Evolutionary conservation across 306 rosid genomes (phyloP).

Genomic region (Fragaria nilgerrensis): DNA sequence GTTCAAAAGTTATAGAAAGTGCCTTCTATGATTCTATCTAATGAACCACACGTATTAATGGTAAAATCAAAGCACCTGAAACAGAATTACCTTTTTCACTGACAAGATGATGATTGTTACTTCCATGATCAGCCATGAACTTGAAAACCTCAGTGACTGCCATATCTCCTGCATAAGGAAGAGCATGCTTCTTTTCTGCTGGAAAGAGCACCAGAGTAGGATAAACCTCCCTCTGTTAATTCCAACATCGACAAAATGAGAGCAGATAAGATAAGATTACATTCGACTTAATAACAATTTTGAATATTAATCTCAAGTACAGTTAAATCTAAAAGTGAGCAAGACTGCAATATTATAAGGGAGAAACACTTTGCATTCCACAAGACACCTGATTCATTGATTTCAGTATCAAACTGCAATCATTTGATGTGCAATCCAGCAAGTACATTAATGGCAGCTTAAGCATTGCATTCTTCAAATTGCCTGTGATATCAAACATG

Average conservation of each 20-base stretch:
- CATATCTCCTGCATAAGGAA: conserved; percentile 71
- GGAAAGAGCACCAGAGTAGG: conserved; percentile 85
- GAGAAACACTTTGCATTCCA: conserved; percentile 3
- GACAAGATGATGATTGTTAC: conserved; percentile 51
- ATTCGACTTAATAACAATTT: not conserved
- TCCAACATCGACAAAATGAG: conserved; percentile 24
- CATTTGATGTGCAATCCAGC: conserved; percentile 86
- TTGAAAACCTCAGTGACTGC: conserved; percentile 64
- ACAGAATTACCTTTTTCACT: conserved; percentile 57
- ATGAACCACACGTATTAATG: not conserved
- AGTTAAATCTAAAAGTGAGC: not conserved
- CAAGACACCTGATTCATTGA: conserved; percentile 67
- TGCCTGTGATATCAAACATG: conserved; percentile 48
- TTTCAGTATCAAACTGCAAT: conserved; percentile 65
- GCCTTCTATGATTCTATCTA: not conserved
- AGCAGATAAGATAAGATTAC: not conserved
- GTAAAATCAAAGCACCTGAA: not conserved
- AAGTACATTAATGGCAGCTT: conserved; percentile 75
- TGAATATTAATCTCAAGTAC: not conserved
- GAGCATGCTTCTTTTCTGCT: conserved; percentile 61
- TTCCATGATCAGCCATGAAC: conserved; percentile 78
- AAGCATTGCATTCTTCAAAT: conserved; percentile 33
- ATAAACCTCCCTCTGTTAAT: conserved; percentile 78
- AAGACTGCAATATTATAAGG: not conserved
- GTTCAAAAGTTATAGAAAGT: not conserved